Conservation (phyloP, 1,284 basidiomycete genomes). For the Sporisorium exsertum region DNA sequence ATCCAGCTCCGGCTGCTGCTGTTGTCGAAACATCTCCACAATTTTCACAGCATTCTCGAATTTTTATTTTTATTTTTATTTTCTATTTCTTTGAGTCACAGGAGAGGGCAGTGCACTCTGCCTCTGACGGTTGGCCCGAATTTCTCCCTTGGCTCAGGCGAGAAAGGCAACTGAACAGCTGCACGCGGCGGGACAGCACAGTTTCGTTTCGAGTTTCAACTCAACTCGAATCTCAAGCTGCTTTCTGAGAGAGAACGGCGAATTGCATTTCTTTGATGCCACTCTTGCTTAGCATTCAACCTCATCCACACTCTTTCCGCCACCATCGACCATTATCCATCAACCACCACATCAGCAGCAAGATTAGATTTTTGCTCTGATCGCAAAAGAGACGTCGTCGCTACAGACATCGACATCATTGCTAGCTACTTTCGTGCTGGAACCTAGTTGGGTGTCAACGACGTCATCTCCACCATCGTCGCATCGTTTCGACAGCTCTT, state of each 20-base stretch:
- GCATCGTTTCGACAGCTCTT: background rate
- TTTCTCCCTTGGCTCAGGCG: too few species aligned
- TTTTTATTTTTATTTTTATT: too few species aligned
- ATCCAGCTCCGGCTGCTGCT: background rate
- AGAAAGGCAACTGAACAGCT: background rate
- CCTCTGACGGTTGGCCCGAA: too few species aligned
- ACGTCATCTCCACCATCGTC: background rate
- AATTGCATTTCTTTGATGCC: background rate
- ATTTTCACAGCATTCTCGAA: background rate
- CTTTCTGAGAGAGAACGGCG: background rate
- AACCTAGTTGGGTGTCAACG: background rate
- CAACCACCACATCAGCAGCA: background rate
- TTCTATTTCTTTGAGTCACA: background rate
- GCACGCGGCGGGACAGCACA: slow-evolving; percentile 1
- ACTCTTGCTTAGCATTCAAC: slow-evolving; percentile 1
- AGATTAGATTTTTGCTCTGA: too few species aligned
- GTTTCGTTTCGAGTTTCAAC: too few species aligned
- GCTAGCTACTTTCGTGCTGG: background rate
- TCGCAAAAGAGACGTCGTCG: background rate
- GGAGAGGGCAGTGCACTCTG: background rate
- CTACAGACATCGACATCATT: background rate
- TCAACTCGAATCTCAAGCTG: background rate
- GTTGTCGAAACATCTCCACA: background rate
- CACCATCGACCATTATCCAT: background rate
- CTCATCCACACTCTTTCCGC: background rate